Percentiles rank a stretch among this genome's conserved stretches.
Conservation (phyloP, 2,329 filamentous ascomycete species). For the Alternaria brassicicola region DNA sequence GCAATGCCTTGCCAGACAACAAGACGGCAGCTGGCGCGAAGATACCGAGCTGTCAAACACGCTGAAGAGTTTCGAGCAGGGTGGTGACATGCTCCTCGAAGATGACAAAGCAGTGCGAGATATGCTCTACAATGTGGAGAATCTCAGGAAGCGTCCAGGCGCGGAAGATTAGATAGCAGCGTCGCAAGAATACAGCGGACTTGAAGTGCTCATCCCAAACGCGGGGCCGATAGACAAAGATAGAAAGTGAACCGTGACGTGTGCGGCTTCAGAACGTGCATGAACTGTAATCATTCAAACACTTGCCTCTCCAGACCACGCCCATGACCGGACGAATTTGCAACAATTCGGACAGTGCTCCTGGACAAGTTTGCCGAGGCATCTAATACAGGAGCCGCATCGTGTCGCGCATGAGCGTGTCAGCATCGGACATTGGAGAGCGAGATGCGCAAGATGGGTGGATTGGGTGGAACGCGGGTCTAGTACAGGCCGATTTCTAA, state of each 20-base stretch:
- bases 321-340: not conserved
- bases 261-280: slow-evolving; percentile 23
- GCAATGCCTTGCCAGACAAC: slow-evolving; percentile 32
- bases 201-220: not conserved
- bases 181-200: slow-evolving; percentile 2
- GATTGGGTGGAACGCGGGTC: slow-evolving; percentile 16
- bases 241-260: slow-evolving; percentile 23
- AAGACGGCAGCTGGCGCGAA: slow-evolving; percentile 32
- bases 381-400: slow-evolving; percentile 14
- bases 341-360: not conserved
- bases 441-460: slow-evolving; percentile 4
- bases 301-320: slow-evolving; percentile 5
- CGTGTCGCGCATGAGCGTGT: slow-evolving; percentile 13
- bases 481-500: slow-evolving; percentile 34
- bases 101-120: slow-evolving; percentile 51
- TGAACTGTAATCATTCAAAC: slow-evolving; percentile 22
- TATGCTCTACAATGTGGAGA: slow-evolving; percentile 56
- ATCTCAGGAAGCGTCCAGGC: slow-evolving; percentile 57
- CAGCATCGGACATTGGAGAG: slow-evolving; percentile 11
- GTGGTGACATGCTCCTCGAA: slow-evolving; percentile 18
- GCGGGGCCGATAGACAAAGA: slow-evolving; percentile 8
- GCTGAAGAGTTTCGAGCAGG: slow-evolving; percentile 27
- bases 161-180: slow-evolving; percentile 39
- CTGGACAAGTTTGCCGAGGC: slow-evolving; percentile 10
- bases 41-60: slow-evolving; percentile 18